These are phyloP conservation scores for Lecanicillium sp. DNA, from an alignment of 2,329 filamentous ascomycete species.

Conservation along the genomic window DNA sequence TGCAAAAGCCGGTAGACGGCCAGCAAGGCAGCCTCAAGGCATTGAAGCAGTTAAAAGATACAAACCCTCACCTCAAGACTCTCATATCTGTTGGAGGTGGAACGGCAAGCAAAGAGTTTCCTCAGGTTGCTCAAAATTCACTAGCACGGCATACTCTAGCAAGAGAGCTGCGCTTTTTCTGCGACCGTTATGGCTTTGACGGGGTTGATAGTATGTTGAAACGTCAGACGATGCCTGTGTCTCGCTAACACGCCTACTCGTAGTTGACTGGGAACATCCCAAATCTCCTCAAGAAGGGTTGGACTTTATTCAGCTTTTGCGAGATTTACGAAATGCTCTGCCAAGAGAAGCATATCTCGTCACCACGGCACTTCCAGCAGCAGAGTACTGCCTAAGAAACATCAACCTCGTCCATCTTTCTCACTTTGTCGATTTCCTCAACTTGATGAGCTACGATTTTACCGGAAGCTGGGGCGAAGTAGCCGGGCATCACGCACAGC, in stretches of 20 bases:
- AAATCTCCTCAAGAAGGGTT: slow-evolving; percentile 40
- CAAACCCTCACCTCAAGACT: slow-evolving; percentile 47
- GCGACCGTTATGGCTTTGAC: slow-evolving; percentile 49
- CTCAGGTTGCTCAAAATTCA: slow-evolving; percentile 42
- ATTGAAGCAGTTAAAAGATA: slow-evolving; percentile 47
- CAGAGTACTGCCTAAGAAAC: slow-evolving; percentile 51
- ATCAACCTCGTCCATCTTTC: slow-evolving; percentile 47
- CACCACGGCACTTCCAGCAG: slow-evolving; percentile 54
- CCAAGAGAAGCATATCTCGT: slow-evolving; percentile 49
- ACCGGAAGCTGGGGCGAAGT: slow-evolving; percentile 52
- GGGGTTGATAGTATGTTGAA: slow-evolving; percentile 50
- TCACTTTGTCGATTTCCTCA: slow-evolving; percentile 50
- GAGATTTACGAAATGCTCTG: slow-evolving; percentile 43
- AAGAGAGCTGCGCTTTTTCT: slow-evolving; percentile 41
- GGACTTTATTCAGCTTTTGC: slow-evolving; percentile 50
- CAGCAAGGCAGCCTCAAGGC: slow-evolving; percentile 51
- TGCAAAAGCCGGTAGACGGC: slow-evolving; percentile 51
- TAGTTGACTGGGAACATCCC: slow-evolving; percentile 65
- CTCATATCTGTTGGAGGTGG: slow-evolving; percentile 60
- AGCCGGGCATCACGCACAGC: slow-evolving; percentile 56
- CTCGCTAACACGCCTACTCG: slow-evolving; percentile 1
- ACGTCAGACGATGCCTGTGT: neutral
- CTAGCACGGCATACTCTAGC: slow-evolving; percentile 45
- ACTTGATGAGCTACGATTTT: slow-evolving; percentile 65
- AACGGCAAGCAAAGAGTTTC: slow-evolving; percentile 52